Percentiles rank a stretch among this genome's conserved stretches.
phyloP scores from a whole-genome alignment of 2,329 filamentous ascomycete genomes.

The Fusarium nanum region DNA sequence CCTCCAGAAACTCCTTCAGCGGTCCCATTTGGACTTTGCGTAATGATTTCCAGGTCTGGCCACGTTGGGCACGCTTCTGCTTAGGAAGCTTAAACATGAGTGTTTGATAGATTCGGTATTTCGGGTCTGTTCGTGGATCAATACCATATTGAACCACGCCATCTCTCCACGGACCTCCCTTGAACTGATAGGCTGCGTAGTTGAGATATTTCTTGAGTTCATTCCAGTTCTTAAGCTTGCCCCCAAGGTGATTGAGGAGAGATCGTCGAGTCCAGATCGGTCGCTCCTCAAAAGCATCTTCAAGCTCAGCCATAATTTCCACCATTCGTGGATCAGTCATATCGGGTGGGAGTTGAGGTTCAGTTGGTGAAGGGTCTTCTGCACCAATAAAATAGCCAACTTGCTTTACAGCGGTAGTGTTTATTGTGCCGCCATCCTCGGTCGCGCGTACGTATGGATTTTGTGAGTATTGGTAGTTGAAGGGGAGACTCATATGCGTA shows the following conservation, averaged over 20 bases:
- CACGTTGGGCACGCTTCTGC: conserved; percentile 59
- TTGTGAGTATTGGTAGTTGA: conserved; percentile 85
- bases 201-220: conserved; percentile 80
- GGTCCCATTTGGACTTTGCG: conserved; percentile 55
- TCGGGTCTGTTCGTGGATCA: conserved; percentile 82
- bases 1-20: conserved; percentile 54
- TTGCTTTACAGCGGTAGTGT: conserved; percentile 69
- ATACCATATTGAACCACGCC: conserved; percentile 86
- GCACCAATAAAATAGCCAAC: conserved; percentile 69
- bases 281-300: conserved; percentile 74
- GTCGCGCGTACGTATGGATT: conserved; percentile 80
- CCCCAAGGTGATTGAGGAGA: conserved; percentile 76
- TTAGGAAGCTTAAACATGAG: conserved; percentile 82
- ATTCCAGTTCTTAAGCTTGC: conserved; percentile 63
- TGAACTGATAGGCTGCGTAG: conserved; percentile 92
- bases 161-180: conserved; percentile 91
- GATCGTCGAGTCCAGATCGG: conserved; percentile 90
- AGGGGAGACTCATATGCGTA: conserved; percentile 78
- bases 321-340: conserved; percentile 71
- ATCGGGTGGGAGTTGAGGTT: conserved; percentile 70
- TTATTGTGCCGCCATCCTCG: conserved; percentile 67
- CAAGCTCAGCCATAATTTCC: conserved; percentile 72
- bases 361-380: conserved; percentile 69
- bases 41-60: conserved; percentile 62
- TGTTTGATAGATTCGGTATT: conserved; percentile 87